Conservation (phyloP, 2,329 filamentous ascomycete species). For the Colletotrichum nymphaeae region DNA sequence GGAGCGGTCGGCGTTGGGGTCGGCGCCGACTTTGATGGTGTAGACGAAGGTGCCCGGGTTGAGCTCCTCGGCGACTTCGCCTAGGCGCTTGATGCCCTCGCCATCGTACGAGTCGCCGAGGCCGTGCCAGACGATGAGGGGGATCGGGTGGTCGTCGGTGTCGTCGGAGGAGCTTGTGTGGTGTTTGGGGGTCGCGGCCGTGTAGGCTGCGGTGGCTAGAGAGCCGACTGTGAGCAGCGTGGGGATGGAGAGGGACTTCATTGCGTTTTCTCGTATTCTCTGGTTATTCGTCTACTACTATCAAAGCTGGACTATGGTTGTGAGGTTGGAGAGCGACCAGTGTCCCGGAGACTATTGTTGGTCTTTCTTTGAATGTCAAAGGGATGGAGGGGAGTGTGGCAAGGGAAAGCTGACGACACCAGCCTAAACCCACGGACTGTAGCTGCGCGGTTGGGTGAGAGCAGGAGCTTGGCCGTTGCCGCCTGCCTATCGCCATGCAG, state of each 20-base stretch:
- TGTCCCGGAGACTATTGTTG: background rate
- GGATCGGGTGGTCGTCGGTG: constrained; percentile 76
- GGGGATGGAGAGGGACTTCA: constrained; percentile 47
- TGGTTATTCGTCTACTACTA: background rate
- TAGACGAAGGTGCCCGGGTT: constrained; percentile 90
- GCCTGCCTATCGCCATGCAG: constrained; percentile 1
- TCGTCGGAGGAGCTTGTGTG: constrained; percentile 40
- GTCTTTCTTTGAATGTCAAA: constrained; percentile 9
- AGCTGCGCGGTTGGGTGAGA: constrained; percentile 41
- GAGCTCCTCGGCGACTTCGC: constrained; percentile 74
- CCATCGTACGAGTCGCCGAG: constrained; percentile 79
- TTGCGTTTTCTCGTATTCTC: constrained; percentile 22
- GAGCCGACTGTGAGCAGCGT: constrained; percentile 46
- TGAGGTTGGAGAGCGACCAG: background rate
- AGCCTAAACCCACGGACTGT: too few species aligned
- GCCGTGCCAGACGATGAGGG: constrained; percentile 95
- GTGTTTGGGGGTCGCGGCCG: constrained; percentile 18
- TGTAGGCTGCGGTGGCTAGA: constrained; percentile 37
- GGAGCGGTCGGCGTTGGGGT: constrained; percentile 76
- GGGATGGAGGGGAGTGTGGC: constrained; percentile 12
- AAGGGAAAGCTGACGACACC: constrained; percentile 40
- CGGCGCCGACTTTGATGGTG: constrained; percentile 77
- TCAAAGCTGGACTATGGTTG: background rate
- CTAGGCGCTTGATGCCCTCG: constrained; percentile 79
- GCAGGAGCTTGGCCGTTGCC: background rate